These are phyloP conservation scores for Schizochytrium sp. DNA, from an alignment of 108 stramenopile genomes.

Conservation along the genomic window DNA sequence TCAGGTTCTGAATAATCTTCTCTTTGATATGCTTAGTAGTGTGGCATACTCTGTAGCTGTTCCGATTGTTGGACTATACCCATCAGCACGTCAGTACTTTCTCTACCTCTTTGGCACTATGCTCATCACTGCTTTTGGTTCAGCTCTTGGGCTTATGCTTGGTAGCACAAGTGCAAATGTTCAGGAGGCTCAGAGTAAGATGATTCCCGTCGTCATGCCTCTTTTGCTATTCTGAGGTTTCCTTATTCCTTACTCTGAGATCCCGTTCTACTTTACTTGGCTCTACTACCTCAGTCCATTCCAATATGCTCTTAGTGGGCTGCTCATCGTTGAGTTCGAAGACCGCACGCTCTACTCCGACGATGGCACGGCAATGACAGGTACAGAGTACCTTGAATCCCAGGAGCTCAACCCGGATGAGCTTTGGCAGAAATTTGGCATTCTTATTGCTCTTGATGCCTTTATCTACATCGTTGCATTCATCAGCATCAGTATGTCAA, in stretches of 20 bases:
- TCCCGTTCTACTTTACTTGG: slow-evolving; percentile 30
- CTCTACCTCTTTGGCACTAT: background rate
- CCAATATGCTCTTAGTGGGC: slow-evolving; percentile 34
- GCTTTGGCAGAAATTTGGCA: slow-evolving; percentile 52
- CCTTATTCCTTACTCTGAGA: slow-evolving; percentile 45
- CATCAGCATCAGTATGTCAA: background rate
- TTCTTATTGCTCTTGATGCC: slow-evolving; percentile 31
- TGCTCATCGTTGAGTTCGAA: slow-evolving; percentile 38
- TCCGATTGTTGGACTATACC: slow-evolving; percentile 34
- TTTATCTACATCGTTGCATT: slow-evolving; percentile 2
- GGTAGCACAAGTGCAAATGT: slow-evolving; percentile 28
- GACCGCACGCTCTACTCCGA: background rate
- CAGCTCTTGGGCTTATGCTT: slow-evolving; percentile 32
- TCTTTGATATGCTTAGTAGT: slow-evolving; percentile 17
- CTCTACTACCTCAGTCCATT: slow-evolving; percentile 46
- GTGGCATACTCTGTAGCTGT: slow-evolving; percentile 29
- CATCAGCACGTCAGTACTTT: slow-evolving; percentile 46
- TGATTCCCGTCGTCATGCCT: slow-evolving; percentile 54
- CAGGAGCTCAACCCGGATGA: slow-evolving; percentile 47
- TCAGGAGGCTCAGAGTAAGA: background rate
- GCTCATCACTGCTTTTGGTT: slow-evolving; percentile 48
- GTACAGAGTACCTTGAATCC: background rate
- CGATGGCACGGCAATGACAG: background rate
- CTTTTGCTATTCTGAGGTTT: slow-evolving; percentile 24
- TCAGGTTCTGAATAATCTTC: slow-evolving; percentile 3